phyloP scores from a whole-genome alignment of 352 stramenopile genomes.

The Phytopythium montanum region DNA sequence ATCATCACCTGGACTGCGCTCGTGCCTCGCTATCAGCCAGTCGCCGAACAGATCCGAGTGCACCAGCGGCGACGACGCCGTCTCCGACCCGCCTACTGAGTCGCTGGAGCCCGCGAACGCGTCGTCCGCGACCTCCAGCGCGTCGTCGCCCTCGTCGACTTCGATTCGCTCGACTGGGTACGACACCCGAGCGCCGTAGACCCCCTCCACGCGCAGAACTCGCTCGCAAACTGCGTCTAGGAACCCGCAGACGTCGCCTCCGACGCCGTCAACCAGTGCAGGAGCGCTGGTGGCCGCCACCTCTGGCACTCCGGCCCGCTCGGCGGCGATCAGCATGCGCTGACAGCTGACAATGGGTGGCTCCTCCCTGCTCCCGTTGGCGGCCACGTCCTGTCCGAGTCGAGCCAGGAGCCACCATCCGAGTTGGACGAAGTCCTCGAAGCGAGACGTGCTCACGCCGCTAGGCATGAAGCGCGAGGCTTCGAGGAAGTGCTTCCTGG shows the following conservation, averaged over 20 bases:
- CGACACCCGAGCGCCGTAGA: conserved; percentile 11
- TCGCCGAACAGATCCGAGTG: conserved; percentile 24
- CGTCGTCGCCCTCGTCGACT: conserved; percentile 33
- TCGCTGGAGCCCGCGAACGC: conserved; percentile 12
- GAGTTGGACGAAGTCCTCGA: conserved; percentile 43
- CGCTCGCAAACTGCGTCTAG: conserved; percentile 41
- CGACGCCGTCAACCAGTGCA: conserved; percentile 31
- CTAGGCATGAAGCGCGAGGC: conserved; percentile 15
- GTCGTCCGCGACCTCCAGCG: conserved; percentile 42
- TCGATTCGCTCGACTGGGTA: conserved; percentile 47
- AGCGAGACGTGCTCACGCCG: conserved; percentile 28
- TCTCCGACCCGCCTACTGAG: conserved; percentile 28
- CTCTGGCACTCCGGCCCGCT: conserved; percentile 31
- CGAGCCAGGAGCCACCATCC: conserved; percentile 40
- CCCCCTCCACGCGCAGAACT: conserved; percentile 21
- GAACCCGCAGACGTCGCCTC: conserved; percentile 50
- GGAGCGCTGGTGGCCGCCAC: conserved; percentile 34
- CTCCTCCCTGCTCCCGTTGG: conserved; percentile 10
- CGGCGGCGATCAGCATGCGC: conserved; percentile 48
- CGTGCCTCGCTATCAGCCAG: conserved; percentile 44
- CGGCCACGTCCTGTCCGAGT: conserved; percentile 20
- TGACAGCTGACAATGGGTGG: conserved; percentile 32
- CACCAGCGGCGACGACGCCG: conserved; percentile 11
- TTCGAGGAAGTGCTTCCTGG: conserved; percentile 41
- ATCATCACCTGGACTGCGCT: conserved; percentile 6